Evolutionary conservation across 305 asterid genomes (phyloP), one percentile per base, ranked within the genome.

Genomic region (Plantago rigida): DNA sequence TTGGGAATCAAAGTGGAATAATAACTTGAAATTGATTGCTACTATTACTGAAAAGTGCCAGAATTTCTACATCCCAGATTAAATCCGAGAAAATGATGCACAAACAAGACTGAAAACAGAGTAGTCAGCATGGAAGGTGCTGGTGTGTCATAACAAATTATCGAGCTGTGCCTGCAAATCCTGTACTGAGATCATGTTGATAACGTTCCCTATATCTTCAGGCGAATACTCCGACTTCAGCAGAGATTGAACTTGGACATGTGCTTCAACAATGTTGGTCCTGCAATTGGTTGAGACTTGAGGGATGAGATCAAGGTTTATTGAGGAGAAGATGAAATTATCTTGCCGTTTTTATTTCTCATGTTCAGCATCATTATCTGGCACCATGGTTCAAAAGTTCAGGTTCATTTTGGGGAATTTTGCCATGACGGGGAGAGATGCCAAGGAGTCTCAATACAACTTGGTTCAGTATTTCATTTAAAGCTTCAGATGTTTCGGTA

Each of bases 251-350:
- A 93, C 87, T 80, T 89, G 96, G 58, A 59, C 54, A 73, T 89
- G 92, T 9, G 97, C 99, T 77, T 93, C 99, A 5, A 87, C 60
- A 49, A 93, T 87, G 75, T 89, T 89, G 57, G 93, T 85, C 91
- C 97, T 87, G 88, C 81, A 81, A 42, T 67, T 55, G 8, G 24
- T 51, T 57, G 29, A 36, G 62, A 55, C 62, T 36, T 53, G 17
- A 22, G 26, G 2, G 2, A 22, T 22, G 26, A 22, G 26, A 22
- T 1, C 26, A 22, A 22, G 26, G 26, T 22, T 22, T 0, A 22
- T 59, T 49, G 7, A 9, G 1, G 42, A 36, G 42, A 36, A 36
- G 42, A 7, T 3, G 9, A 31, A 8, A 2, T 1, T 12, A 63
- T 13, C 3, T 9, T 31, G 13, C 44, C 24, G 41, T 22, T 22